Evolutionary conservation across 768 basidiomycete species (phyloP), one percentile per base, ranked within the genome.

Genomic region (Trametes cubensis): DNA sequence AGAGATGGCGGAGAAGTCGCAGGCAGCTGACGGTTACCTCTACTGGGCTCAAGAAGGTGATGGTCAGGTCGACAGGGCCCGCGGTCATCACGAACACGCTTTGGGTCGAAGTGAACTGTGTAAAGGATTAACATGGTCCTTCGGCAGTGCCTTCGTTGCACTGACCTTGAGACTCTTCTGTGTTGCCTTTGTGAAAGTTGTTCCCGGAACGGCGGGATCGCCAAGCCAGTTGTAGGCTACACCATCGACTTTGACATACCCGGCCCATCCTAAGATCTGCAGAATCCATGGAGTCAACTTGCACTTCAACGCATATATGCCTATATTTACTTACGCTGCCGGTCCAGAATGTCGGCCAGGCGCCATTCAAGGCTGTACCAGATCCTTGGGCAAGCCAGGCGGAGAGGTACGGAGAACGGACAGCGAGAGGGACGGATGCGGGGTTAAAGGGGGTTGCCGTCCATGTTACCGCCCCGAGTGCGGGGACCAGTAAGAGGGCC

Each of bases 281-380:
- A 28, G 25, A 6, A 28, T 2, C 7, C 23, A 26, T 18, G 25
- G 10, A 23, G 34, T 13, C 25, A 14, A 15, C 28, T 20, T 25
- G 20, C 26, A 38, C 20, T 23, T 25, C 34, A 57, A 54, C 41
- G 14, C 7, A 40, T 1, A 11, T 34, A 6, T 14, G 39, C n/a
- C n/a, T n/a, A n/a, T 28, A 49, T 30, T 30, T 13, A 69, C 78
- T 28, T 64, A 85, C 85, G 68, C 77, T 75, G 6, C 86, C 86
- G 48, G 84, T 85, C 87, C 88, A 90, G 67, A 89, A 89, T 6
- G 78, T 80, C 0, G 87, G 83, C 86, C 86, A 88, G 26, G 71
- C 84, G 46, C 75, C 83, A 61, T 78, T 78, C 30, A 74, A 59
- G 17, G 73, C 71, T 1, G 71, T 70, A 0, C 74, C 74, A 5